phyloP scores from a whole-genome alignment of 495 filamentous ascomycete genomes.

The Sabuloglossum arenarium region DNA sequence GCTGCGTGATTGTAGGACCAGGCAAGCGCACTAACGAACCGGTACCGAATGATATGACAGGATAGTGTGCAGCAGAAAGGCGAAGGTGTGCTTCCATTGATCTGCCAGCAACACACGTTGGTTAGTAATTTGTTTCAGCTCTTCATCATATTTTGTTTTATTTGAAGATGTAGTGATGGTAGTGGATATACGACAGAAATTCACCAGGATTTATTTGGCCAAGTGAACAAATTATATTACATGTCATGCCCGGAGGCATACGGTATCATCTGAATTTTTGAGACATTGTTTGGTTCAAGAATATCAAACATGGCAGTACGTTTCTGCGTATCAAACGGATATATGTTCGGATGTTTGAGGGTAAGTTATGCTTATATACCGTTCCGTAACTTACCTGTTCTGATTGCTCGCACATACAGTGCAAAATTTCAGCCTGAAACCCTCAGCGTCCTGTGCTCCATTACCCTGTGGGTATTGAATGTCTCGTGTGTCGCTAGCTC shows the following conservation, averaged over 20 bases:
- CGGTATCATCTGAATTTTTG: background rate
- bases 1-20: conserved; percentile 73
- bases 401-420: conserved; percentile 97
- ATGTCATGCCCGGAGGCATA: background rate
- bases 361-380: background rate
- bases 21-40: conserved; percentile 88
- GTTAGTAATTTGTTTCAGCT: background rate
- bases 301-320: background rate
- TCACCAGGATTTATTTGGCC: background rate
- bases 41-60: conserved; percentile 94
- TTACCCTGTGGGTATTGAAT: background rate
- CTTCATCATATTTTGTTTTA: background rate
- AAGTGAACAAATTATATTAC: background rate
- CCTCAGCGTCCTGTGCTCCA: conserved; percentile 6
- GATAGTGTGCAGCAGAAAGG: conserved; percentile 67
- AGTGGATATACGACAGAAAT: background rate
- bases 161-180: background rate
- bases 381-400: conserved; percentile 43
- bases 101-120: conserved; percentile 20
- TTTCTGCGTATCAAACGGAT: background rate
- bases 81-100: conserved; percentile 96
- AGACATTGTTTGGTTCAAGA: background rate
- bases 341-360: background rate
- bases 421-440: conserved; percentile 82
- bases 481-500: conserved; percentile 6